Evolutionary conservation across 2,329 filamentous ascomycete species (phyloP).

Genomic region (Fonsecaea multimorphosa): DNA sequence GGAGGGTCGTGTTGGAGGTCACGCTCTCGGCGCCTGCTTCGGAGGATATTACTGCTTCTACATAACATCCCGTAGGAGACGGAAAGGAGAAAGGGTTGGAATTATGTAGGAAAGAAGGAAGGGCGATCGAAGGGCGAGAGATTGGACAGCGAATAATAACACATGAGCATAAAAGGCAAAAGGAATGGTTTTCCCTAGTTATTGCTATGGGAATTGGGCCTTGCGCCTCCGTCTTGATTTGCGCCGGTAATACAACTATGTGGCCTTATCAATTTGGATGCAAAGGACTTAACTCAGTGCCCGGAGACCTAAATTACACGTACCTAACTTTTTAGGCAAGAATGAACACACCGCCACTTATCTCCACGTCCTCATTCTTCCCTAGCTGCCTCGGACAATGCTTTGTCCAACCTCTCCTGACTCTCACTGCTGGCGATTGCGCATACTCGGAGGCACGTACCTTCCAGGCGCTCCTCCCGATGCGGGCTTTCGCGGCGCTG

Average conservation of each 20-base stretch:
- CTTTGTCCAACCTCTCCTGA: neutral
- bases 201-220: slow-evolving; percentile 17
- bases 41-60: neutral
- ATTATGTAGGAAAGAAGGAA: too few relatives aligned
- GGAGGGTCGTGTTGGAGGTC: slow-evolving; percentile 52
- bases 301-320: slow-evolving; percentile 27
- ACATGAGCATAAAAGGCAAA: neutral
- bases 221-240: slow-evolving; percentile 3
- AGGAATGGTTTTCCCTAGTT: too few relatives aligned
- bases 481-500: slow-evolving; percentile 29
- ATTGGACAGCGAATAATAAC: neutral
- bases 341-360: slow-evolving; percentile 10
- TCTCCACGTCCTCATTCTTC: slow-evolving; percentile 7
- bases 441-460: slow-evolving; percentile 39
- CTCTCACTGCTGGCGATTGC: slow-evolving; percentile 31
- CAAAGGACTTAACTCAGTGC: slow-evolving; percentile 2
- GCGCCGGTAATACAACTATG: slow-evolving; percentile 3
- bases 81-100: too few relatives aligned
- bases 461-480: slow-evolving; percentile 20
- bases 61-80: neutral
- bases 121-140: neutral
- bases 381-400: neutral
- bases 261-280: slow-evolving; percentile 1
- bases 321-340: slow-evolving; percentile 18
- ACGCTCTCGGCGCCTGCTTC: neutral